Base-by-base conservation (phyloP, 768 basidiomycete genomes). In the Mrakia gelida region DNA sequence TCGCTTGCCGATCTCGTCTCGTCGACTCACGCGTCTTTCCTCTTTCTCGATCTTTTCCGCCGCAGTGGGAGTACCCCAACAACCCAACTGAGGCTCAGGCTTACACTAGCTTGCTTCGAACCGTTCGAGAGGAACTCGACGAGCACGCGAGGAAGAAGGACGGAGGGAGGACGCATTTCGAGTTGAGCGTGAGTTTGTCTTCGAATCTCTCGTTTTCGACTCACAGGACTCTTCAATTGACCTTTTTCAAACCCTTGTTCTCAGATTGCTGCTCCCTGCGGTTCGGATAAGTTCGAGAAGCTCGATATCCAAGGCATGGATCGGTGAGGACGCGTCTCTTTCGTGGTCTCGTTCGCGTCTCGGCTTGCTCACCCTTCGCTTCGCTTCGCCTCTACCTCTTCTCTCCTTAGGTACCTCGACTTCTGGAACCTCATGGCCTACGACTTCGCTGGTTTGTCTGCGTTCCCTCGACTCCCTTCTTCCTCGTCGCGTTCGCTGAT, bases 391-490 rank as follows among this genome's bases (percentile, higher is more conserved):
- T n/a, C n/a, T 23, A 26, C 26, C 23, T 73, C 28, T 38, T 26
- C 54, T 67, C 65, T 13, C 63, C 26, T 32, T 41, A 70, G 56
- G 78, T 90, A 88, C 77, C 89, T 99, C 32, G 92, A 94, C 82
- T 95, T 98, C 84, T 98, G 95, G 95, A 98, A 99, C 83, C 85
- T 99, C 84, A 99, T 99, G 97, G 85, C 84, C 5, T 85, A 85
- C 80, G 85, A 85, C 77, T 92, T 92, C 82, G 88, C 91, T 63
- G 92, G 92, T 52, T 52, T 16, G 49, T 21, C 15, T 16, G 1
- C 15, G 9, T 45, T 45, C 49, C 18, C 18, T 16, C 18, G n/a
- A 1, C 49, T 16, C 49, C 4, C 21, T 52, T 52, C 49, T 52
- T 13, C 2, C 9, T 45, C 7, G 4, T 45, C 45, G 38, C 38